A percentile compares a stretch with the other conserved stretches of the same genome.
Conservation (phyloP, 176 grass and related monocot species). For the Carex littledalei region DNA sequence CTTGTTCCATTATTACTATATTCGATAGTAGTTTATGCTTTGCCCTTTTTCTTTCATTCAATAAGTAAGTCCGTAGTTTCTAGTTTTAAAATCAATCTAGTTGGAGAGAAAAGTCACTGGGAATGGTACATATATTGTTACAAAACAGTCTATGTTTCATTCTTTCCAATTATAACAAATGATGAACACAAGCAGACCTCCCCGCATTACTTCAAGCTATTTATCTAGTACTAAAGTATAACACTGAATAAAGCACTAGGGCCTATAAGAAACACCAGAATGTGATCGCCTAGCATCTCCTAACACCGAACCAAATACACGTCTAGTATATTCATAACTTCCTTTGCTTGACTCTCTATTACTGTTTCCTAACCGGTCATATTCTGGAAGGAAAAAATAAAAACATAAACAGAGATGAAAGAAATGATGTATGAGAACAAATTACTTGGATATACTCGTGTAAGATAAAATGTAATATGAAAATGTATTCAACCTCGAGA, state of each 20-base stretch:
- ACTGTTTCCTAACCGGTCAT: slow-evolving; percentile 39
- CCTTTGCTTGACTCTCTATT: slow-evolving; percentile 44
- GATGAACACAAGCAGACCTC: neutral
- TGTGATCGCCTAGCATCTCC: slow-evolving; percentile 44
- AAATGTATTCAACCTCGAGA: slow-evolving; percentile 36
- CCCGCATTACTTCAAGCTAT: neutral
- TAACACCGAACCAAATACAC: slow-evolving; percentile 63
- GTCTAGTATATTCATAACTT: slow-evolving; percentile 72
- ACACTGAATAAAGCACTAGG: neutral
- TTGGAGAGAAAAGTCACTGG: too few species aligned
- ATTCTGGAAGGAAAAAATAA: slow-evolving; percentile 39
- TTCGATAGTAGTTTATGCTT: too few species aligned
- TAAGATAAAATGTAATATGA: neutral
- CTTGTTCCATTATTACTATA: too few species aligned
- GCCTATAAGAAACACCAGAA: neutral
- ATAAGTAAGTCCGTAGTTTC: too few species aligned
- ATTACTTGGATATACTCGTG: slow-evolving; percentile 3
- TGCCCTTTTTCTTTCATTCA: too few species aligned
- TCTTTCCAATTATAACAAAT: neutral
- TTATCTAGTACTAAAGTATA: neutral
- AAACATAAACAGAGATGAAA: neutral
- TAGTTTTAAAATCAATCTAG: too few species aligned
- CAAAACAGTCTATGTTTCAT: slow-evolving; percentile 3
- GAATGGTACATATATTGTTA: neutral
- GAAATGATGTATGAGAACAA: slow-evolving; percentile 20